Base-by-base conservation (phyloP, 176 grass and related monocot species). In the Lolium rigidum region DNA sequence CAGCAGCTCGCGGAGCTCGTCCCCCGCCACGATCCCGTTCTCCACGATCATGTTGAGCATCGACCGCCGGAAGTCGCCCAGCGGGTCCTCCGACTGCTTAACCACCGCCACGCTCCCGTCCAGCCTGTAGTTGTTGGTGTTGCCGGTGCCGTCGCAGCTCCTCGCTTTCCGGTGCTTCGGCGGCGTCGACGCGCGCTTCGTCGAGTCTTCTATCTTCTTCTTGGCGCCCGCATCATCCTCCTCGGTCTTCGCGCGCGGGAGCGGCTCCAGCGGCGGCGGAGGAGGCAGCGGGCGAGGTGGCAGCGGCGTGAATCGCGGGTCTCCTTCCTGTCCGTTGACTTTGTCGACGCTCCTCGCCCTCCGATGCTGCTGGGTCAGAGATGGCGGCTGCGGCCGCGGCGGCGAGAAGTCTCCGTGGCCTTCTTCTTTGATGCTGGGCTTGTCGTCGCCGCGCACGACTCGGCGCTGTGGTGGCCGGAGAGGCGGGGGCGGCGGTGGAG, bases 11-110 rank as follows among this genome's bases (percentile, higher is more conserved):
- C 87, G 79, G 81, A 97, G 87, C 83, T 92, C 90, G 57, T 87
- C 92, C 18, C 86, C 71, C 26, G 80, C 79, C 16, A 85, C 86
- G 38, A 97, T 94, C 86, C 89, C 86, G 63, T 94, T 83, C 88
- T 94, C 95, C 78, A 91, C 84, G 65, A 97, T 91, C 90, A 97
- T 91, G 77, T 94, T 90, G 61, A 91, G 66, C 95, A 97, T 97
- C 79, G 95, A 97, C 68, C 49, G 79, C 61, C 93, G 86, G 80
- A 97, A 97, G 83, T 97, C 92, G 62, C 81, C 57, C 0, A 91
- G 82, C 46, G 95, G 95, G 86, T 97, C 84, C 15, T 62, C 86
- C 16, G 95, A 92, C 79, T 89, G 88, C 88, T 92, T 97, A 59
- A 97, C 90, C 76, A 97, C 83, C 20, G 88, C 90, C 63, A 94